Evolutionary conservation across 192 early-diverging fungal genomes (phyloP), one percentile per base, ranked within the genome.

Genomic region (Spizellomyces punctatus): DNA sequence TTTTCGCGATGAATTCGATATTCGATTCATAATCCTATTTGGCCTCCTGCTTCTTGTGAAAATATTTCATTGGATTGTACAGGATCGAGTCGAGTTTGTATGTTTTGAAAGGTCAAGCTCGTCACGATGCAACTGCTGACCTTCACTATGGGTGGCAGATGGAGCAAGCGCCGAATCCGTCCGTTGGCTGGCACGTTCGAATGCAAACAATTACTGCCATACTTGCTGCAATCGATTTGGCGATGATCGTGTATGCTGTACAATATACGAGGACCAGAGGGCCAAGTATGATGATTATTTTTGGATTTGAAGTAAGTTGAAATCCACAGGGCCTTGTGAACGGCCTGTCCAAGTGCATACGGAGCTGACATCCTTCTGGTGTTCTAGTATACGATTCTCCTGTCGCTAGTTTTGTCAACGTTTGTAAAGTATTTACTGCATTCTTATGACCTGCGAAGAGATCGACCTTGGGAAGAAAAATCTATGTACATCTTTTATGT

Each of bases 1-100:
- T 48, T 94, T 99, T 79, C 85, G 93, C 46, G 96, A 97, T 77
- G 93, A 96, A 77, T 98, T 98, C 76, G 90, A 97, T 75, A 85
- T 91, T 9, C 89, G 80, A 19, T 96, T 95, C 64, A 81, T 96
- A 10, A 80, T 90, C 41, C 83, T 94, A 41, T 94, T 99, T 79
- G 91, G 89, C 3, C 79, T 92, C n/a, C 81, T 99, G 43, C 79
- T 99, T 10, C 91, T 97, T 67, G 84, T 94, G 49, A 97, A 98
- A 74, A 89, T 96, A 57, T 97, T 98, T 76, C 97, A 99, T 78
- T 99, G 97, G 97, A 82, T 99, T 56, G 85, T 89, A 49, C 88
- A 91, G 72, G 95, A 97, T 80, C 86, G 97, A 1, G 91, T 99
- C 46, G 91, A 92, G 58, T 98, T 94, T 75, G 84, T 86, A 72